Percentiles rank a stretch among this genome's conserved stretches.
Evolutionary conservation across 352 stramenopile species (phyloP).

Genomic region (Globisporangium nodosum): DNA sequence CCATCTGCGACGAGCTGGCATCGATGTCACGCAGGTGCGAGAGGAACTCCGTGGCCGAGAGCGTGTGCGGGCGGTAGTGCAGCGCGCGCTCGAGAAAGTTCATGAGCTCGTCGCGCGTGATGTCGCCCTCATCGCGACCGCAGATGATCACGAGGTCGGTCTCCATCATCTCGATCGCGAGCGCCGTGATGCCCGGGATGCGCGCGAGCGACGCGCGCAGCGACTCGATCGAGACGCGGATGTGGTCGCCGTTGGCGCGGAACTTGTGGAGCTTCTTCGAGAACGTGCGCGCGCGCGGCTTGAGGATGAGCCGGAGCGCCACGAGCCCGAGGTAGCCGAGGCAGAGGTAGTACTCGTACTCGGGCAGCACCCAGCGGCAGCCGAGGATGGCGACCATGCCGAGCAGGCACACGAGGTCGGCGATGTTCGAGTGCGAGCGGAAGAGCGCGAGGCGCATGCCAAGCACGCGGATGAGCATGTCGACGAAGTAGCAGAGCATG

Average conservation of each 20-base stretch:
- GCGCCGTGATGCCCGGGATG: constrained; percentile 75
- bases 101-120: constrained; percentile 84
- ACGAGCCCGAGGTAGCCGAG: constrained; percentile 66
- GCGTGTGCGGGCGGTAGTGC: constrained; percentile 63
- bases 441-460: constrained; percentile 70
- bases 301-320: constrained; percentile 75
- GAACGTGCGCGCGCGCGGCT: constrained; percentile 75
- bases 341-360: constrained; percentile 67
- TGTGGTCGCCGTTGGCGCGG: constrained; percentile 77
- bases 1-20: constrained; percentile 62
- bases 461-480: constrained; percentile 77
- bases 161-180: constrained; percentile 88
- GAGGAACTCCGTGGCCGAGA: constrained; percentile 81
- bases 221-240: constrained; percentile 83
- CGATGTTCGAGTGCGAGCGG: constrained; percentile 79
- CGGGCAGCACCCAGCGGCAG: constrained; percentile 40
- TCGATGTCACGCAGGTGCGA: constrained; percentile 82
- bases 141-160: constrained; percentile 86
- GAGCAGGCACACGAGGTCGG: constrained; percentile 68
- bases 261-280: constrained; percentile 89
- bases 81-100: constrained; percentile 78
- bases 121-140: constrained; percentile 78
- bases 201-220: constrained; percentile 68
- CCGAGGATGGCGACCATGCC: constrained; percentile 51
- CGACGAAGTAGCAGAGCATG: constrained; percentile 79